Evolutionary conservation across 371 early-diverging fungal species (phyloP), one percentile per base, ranked within the genome.

Genomic region (Saksenaea oblongispora): DNA sequence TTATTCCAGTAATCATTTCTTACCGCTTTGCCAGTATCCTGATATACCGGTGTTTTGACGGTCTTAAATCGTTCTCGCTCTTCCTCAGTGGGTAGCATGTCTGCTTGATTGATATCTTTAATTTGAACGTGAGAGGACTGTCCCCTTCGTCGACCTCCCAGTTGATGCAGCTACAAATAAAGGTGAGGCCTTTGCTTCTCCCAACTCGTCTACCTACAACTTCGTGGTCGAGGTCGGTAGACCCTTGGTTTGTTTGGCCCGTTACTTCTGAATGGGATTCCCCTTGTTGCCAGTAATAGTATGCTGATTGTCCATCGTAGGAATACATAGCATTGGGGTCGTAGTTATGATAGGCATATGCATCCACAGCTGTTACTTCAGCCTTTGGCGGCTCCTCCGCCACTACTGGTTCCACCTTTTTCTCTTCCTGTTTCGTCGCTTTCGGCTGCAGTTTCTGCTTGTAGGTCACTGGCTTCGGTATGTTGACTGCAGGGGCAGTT

Each of bases 261-360:
- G 62, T 47, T 13, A 63, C 60, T 13, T 72, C 63, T 18, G 80
- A 67, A 44, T 66, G 58, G 51, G 78, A 68, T 47, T 71, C 59
- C 10, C 81, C 70, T n/a, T 78, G 65, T 5, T 74, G 73, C 15
- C 69, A 78, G n/a, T 79, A 78, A 15, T 80, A 72, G 61, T 84
- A 83, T 0, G 79, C 69, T n/a, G 74, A 69, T 17, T 80, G 76
- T 58, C 84, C 84, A 27, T 70, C 65, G 44, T 70, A 73, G 8
- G 79, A 67, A 53, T 84, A 81, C 72, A 82, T 82, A 54, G 75
- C 73, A 47, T 84, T 83, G 3, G 76, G 74, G 47, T 81, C 80
- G 35, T 75, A 62, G 11, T 58, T 53, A 15, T 31, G 26, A n/a
- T 67, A 65, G 5, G 71, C 75, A 54, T 76, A 73, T 18, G 69